Conservation (phyloP, 176 grass and related monocot genomes). For the Aegilops speltoides region DNA sequence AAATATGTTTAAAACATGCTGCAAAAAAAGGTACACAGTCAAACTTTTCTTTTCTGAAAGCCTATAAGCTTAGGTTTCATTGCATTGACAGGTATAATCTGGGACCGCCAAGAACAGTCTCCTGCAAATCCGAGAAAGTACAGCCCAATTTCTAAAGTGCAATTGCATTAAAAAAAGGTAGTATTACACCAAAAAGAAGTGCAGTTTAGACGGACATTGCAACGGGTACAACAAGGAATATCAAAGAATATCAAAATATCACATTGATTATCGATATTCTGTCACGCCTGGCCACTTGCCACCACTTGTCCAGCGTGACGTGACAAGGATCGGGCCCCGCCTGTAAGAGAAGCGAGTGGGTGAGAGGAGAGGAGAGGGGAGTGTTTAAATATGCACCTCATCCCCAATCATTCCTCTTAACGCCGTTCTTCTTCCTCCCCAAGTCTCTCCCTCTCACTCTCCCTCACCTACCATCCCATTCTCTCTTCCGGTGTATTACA, state of each 20-base stretch:
- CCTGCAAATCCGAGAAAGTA: not conserved
- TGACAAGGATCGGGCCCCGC: no score
- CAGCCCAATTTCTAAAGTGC: not conserved
- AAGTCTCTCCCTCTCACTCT: no score
- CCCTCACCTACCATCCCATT: no score
- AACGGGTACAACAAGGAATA: slow-evolving; percentile 35
- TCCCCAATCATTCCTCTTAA: no score
- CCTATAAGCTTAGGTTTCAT: not conserved
- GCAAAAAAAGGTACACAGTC: not conserved
- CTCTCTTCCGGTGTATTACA: no score
- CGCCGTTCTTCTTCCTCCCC: no score
- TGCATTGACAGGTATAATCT: not conserved
- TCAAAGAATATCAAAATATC: slow-evolving; percentile 39
- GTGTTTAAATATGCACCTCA: no score
- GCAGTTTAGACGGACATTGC: slow-evolving; percentile 1
- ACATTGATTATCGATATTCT: not conserved
- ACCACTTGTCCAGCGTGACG: no score
- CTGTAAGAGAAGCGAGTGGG: no score
- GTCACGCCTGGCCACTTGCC: no score
- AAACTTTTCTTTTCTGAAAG: not conserved
- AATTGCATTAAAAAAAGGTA: not conserved
- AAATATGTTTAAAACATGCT: not conserved
- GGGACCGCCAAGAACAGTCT: not conserved
- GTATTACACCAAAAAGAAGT: not conserved
- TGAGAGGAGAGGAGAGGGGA: no score